Evolutionary conservation across 2,329 filamentous ascomycete species (phyloP).

Genomic region (Pezicula neosporulosa): DNA sequence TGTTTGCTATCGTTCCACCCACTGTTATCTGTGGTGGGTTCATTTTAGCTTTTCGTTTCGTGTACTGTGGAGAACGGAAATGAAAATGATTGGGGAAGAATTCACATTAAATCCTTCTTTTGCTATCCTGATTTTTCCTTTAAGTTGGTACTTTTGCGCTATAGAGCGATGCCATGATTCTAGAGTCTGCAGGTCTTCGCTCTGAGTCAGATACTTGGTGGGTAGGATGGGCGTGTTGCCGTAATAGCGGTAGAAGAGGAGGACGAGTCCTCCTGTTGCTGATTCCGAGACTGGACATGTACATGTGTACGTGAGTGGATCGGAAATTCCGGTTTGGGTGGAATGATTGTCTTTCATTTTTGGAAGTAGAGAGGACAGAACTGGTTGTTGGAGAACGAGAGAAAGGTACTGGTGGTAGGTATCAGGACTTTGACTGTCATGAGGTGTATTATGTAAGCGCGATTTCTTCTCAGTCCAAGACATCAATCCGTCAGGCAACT

Average conservation of each 20-base stretch:
- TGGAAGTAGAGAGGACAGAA: not conserved
- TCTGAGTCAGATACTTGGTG: not conserved
- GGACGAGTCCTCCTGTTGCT: slow-evolving; percentile 17
- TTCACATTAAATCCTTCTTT: slow-evolving; percentile 27
- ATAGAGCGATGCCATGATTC: slow-evolving; percentile 19
- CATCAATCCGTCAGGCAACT: too few relatives aligned
- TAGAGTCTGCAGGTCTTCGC: slow-evolving; percentile 11
- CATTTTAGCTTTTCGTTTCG: not conserved
- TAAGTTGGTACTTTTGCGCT: slow-evolving; percentile 14
- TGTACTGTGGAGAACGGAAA: not conserved
- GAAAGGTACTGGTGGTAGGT: too few relatives aligned
- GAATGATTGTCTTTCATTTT: slow-evolving; percentile 6
- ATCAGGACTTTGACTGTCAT: too few relatives aligned
- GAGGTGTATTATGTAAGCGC: too few relatives aligned
- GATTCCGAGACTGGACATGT: slow-evolving; percentile 18
- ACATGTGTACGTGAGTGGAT: slow-evolving; percentile 27
- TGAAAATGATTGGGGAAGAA: not conserved
- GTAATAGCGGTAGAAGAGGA: slow-evolving; percentile 32
- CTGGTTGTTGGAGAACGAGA: not conserved
- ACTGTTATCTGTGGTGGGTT: slow-evolving; percentile 20
- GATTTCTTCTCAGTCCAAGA: too few relatives aligned
- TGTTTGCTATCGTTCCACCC: slow-evolving; percentile 17
- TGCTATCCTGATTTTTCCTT: slow-evolving; percentile 27
- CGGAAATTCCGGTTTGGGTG: slow-evolving; percentile 17
- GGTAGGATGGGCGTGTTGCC: slow-evolving; percentile 19